Base-by-base conservation (phyloP, 1,284 basidiomycete genomes). In the Fomitopsis pinicola region DNA sequence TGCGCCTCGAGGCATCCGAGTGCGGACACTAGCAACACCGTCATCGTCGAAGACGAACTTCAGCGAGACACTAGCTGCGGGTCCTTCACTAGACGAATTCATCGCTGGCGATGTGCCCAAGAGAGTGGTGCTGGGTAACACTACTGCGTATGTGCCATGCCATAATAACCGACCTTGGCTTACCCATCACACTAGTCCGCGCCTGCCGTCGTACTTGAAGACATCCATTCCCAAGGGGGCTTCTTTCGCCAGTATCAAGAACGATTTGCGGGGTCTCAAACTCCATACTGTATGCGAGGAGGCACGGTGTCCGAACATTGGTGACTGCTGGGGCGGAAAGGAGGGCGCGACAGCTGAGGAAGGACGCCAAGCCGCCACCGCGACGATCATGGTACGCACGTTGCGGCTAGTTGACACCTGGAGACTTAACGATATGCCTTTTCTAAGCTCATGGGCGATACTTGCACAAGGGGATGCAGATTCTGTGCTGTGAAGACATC, bases 401-500 rank as follows among this genome's bases (percentile, higher is more conserved):
- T 45, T 52, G 52, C 28, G 53, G 30, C 28, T 42, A 55, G 38
- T n/a, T 55, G 35, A n/a, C 56, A 42, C 36, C 42, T 38, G 46
- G 17, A 42, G 50, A 17, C 36, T 19, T 59, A 48, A 44, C 54
- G 53, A 1, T 59, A 64, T 19, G 57, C 59, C 57, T 59, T 17
- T 62, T 26, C 61, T 5, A 67, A 96, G 95, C 80, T 99, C 38
- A 99, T 99, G 97, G 97, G 97, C n/a, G 97, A 99, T 77, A 97
- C 95, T 12, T 99, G 97, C 73, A 99, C 97, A 15, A 87, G 97
- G 71, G 97, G 95, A 0, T 99, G 97, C 77, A 83, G 96, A 58
- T 99, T 99, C 76, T 99, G 97, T 71, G 93, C 96, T 5, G 94
- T 99, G 62, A 98, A 98, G 81, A 99, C 97, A 0, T 94, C 94